Conservation (phyloP, 78 protist genomes). For the Salpingoeca rosetta region DNA sequence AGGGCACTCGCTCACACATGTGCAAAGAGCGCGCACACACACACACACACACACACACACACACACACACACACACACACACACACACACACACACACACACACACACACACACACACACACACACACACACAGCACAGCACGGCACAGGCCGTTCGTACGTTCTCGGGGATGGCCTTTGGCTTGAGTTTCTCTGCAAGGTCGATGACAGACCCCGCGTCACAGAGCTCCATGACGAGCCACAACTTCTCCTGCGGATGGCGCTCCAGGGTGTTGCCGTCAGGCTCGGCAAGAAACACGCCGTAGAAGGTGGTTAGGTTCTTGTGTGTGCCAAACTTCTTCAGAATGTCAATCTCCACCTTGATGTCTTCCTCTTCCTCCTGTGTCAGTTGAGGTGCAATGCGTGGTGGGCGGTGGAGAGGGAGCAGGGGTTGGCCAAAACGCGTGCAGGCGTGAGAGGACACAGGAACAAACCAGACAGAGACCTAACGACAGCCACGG, state of each 20-base stretch:
- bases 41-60: no score
- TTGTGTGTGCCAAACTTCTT: neutral
- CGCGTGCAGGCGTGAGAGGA: no score
- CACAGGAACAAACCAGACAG: no score
- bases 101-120: no score
- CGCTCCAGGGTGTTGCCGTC: neutral
- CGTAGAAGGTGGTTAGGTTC: neutral
- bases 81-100: no score
- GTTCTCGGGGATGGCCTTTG: neutral
- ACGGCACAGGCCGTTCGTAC: neutral
- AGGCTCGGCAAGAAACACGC: neutral
- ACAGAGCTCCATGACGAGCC: neutral
- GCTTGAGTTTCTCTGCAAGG: neutral
- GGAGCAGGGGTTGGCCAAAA: no score
- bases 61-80: no score
- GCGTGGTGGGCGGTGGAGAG: no score
- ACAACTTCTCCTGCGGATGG: neutral
- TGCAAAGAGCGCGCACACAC: no score
- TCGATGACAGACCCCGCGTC: neutral
- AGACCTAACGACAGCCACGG: no score
- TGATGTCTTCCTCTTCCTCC: neutral
- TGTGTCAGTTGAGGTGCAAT: no score
- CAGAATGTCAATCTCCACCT: conserved; percentile 4
- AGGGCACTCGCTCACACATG: no score
- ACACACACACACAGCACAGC: neutral